Evolutionary conservation across 1,139 yeast species (phyloP).

Genomic region (Torulaspora pretoriensis): DNA sequence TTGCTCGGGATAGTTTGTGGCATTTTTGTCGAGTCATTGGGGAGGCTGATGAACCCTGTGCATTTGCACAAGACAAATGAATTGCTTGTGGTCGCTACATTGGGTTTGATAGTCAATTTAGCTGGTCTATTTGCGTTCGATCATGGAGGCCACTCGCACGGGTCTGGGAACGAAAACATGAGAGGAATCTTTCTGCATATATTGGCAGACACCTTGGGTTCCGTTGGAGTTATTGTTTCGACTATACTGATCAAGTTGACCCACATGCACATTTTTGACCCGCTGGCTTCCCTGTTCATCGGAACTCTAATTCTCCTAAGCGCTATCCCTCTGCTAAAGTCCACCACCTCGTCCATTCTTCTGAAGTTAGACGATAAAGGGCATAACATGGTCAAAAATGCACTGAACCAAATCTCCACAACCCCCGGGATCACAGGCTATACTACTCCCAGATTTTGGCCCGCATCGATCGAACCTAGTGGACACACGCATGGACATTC

Average conservation of each 20-base stretch:
- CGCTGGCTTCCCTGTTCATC: conserved; percentile 83
- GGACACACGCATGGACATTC: conserved; percentile 24
- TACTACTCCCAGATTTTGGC: conserved; percentile 91
- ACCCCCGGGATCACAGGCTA: conserved; percentile 81
- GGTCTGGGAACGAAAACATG: conserved; percentile 71
- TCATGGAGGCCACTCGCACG: conserved; percentile 51
- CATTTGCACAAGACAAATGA: conserved; percentile 78
- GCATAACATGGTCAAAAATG: conserved; percentile 59
- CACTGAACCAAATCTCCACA: conserved; percentile 60
- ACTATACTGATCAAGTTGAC: conserved; percentile 62
- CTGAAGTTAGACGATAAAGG: conserved; percentile 53
- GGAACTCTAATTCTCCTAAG: conserved; percentile 76
- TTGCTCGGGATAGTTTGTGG: conserved; percentile 86
- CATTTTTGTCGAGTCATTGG: conserved; percentile 80
- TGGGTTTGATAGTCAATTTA: conserved; percentile 83
- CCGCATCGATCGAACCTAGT: conserved; percentile 40
- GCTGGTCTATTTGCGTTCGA: conserved; percentile 94
- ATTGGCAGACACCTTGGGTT: conserved; percentile 91
- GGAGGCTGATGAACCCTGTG: conserved; percentile 74
- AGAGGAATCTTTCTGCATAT: conserved; percentile 90
- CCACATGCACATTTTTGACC: conserved; percentile 68
- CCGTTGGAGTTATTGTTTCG: conserved; percentile 91
- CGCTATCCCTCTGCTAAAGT: conserved; percentile 75
- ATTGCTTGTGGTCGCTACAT: conserved; percentile 71
- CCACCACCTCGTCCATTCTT: conserved; percentile 72